Percentiles rank a stretch among this genome's conserved stretches.
These are phyloP conservation scores for Grosmannia clavigera DNA, from an alignment of 2,329 filamentous ascomycete genomes.

Conservation along the genomic window DNA sequence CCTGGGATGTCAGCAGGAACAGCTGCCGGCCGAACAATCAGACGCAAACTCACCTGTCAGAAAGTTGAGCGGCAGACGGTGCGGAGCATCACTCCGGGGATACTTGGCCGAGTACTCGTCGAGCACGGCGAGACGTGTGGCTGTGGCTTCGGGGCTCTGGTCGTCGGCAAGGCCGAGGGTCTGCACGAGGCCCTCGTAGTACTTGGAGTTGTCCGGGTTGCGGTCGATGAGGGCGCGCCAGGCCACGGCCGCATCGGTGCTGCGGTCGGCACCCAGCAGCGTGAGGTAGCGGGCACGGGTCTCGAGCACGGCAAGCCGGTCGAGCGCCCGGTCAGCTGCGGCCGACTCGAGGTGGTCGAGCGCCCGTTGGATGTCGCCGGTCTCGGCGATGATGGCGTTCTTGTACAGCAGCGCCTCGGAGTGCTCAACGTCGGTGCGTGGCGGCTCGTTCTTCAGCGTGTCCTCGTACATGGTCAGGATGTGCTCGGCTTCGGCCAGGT, in stretches of 20 bases:
- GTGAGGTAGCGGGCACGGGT: slow-evolving; percentile 73
- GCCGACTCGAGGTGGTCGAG: slow-evolving; percentile 74
- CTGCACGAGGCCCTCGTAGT: slow-evolving; percentile 68
- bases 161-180: slow-evolving; percentile 45
- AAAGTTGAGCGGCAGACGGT: slow-evolving; percentile 81
- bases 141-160: slow-evolving; percentile 38
- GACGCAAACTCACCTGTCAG: slow-evolving; percentile 45
- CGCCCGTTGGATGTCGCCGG: slow-evolving; percentile 69
- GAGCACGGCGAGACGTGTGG: slow-evolving; percentile 57
- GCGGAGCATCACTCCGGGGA: slow-evolving; percentile 72
- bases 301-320: slow-evolving; percentile 78
- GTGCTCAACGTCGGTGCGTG: slow-evolving; percentile 74
- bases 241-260: slow-evolving; percentile 67
- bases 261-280: slow-evolving; percentile 50
- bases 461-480: slow-evolving; percentile 87
- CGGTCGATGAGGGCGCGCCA: slow-evolving; percentile 73
- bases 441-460: slow-evolving; percentile 70
- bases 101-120: slow-evolving; percentile 70
- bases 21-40: neutral
- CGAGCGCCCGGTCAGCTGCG: slow-evolving; percentile 64
- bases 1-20: slow-evolving; percentile 28
- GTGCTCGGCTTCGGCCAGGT: slow-evolving; percentile 76
- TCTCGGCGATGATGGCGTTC: slow-evolving; percentile 85
- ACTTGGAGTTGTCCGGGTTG: slow-evolving; percentile 76
- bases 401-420: slow-evolving; percentile 93